Conservation (phyloP, 306 rosid genomes). For the Neltuma alba region DNA sequence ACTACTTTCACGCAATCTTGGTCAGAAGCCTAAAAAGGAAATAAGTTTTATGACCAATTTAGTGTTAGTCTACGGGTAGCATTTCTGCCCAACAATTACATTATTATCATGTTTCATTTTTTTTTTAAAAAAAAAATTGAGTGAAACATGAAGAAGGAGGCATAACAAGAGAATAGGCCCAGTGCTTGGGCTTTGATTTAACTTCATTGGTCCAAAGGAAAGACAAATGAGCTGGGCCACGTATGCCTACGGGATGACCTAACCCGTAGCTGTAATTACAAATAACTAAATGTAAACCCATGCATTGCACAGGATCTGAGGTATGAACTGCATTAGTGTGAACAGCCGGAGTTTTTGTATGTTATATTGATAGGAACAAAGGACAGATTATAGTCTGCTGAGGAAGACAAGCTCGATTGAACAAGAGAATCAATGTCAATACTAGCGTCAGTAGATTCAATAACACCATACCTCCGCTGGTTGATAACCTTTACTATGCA, state of each 20-base stretch:
- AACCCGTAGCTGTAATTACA: not conserved
- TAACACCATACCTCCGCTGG: slow-evolving; percentile 71
- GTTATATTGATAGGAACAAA: slow-evolving; percentile 9
- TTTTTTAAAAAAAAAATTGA: too few relatives aligned
- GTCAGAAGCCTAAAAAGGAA: not conserved
- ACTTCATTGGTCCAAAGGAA: not conserved
- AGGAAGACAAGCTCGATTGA: slow-evolving; percentile 19
- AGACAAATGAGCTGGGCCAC: not conserved
- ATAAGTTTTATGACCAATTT: not conserved
- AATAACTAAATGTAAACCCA: not conserved
- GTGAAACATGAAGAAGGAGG: not conserved
- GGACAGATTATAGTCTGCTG: not conserved
- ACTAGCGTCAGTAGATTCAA: not conserved
- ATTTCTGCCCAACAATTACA: not conserved
- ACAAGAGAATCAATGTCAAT: slow-evolving; percentile 25
- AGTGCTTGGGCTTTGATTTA: not conserved
- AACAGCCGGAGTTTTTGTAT: not conserved
- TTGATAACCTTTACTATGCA: slow-evolving; percentile 82
- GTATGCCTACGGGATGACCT: not conserved
- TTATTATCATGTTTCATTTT: not conserved
- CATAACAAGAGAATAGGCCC: not conserved
- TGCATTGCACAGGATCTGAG: not conserved
- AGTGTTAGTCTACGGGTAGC: not conserved
- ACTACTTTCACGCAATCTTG: slow-evolving; percentile 11
- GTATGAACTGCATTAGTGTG: not conserved